Evolutionary conservation across 805 yeast genomes (phyloP).

Genomic region (Ogataea paradorogensis): DNA sequence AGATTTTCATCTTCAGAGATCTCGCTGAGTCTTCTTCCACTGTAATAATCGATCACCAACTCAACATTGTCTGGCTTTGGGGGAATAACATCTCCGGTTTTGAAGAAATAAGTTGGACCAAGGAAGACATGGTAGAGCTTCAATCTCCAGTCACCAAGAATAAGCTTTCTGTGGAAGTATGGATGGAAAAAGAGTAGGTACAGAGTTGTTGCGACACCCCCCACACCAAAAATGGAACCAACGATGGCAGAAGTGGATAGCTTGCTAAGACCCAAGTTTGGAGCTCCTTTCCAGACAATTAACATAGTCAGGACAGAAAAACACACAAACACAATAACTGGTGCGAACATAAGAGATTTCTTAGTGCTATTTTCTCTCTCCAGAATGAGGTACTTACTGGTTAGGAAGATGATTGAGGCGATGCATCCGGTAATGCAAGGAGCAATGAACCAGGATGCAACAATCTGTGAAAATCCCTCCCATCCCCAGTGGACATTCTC

Average conservation of each 20-base stretch:
- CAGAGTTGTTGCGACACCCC: slow-evolving; percentile 50
- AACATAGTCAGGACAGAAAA: slow-evolving; percentile 68
- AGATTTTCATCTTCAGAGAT: neutral
- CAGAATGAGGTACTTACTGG: slow-evolving; percentile 58
- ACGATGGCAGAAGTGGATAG: slow-evolving; percentile 50
- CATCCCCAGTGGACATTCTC: slow-evolving; percentile 69
- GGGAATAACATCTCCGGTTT: slow-evolving; percentile 55
- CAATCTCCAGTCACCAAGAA: slow-evolving; percentile 65
- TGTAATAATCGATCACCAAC: slow-evolving; percentile 61
- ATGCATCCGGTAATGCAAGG: slow-evolving; percentile 66
- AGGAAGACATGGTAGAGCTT: slow-evolving; percentile 50
- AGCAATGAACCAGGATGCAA: slow-evolving; percentile 80
- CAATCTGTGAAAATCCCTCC: slow-evolving; percentile 67
- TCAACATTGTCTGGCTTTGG: slow-evolving; percentile 61
- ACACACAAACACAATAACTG: slow-evolving; percentile 57
- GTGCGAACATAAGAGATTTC: slow-evolving; percentile 57
- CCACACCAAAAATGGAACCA: slow-evolving; percentile 65
- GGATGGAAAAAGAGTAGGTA: slow-evolving; percentile 59
- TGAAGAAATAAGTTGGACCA: slow-evolving; percentile 59
- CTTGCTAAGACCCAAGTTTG: slow-evolving; percentile 54
- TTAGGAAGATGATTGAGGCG: slow-evolving; percentile 55
- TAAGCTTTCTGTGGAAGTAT: slow-evolving; percentile 56
- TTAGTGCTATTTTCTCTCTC: slow-evolving; percentile 54
- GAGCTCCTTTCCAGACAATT: slow-evolving; percentile 80
- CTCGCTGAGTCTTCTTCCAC: slow-evolving; percentile 45